These are phyloP conservation scores for Lactarius trivialis DNA, from an alignment of 768 basidiomycete genomes.

Conservation along the genomic window DNA sequence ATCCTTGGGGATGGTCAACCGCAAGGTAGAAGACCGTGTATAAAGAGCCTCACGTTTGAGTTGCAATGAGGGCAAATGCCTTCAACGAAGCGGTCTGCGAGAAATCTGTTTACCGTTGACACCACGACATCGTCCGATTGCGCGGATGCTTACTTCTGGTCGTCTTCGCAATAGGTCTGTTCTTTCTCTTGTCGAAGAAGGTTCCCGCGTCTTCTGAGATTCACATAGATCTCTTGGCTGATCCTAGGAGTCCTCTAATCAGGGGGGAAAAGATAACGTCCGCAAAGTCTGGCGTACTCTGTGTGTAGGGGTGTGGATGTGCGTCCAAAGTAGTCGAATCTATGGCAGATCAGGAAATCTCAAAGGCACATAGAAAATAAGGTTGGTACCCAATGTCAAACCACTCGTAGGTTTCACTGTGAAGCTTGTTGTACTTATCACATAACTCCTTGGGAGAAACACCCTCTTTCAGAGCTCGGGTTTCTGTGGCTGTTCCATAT, in stretches of 20 bases:
- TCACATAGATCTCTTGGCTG: conserved; percentile 81
- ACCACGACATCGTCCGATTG: conserved; percentile 11
- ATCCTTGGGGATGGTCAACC: conserved; percentile 45
- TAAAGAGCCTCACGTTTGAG: conserved; percentile 50
- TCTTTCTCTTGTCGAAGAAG: conserved; percentile 82
- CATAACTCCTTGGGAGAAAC: conserved; percentile 75
- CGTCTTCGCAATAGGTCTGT: conserved; percentile 93
- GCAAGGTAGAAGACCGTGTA: background rate
- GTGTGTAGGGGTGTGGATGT: conserved; percentile 89
- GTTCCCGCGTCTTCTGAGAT: conserved; percentile 69
- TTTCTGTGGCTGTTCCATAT: conserved; percentile 99
- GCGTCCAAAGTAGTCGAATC: conserved; percentile 94
- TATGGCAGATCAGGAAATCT: conserved; percentile 27
- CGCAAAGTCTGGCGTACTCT: conserved; percentile 46
- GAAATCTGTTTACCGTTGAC: conserved; percentile 48
- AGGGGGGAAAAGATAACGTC: background rate
- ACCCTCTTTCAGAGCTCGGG: conserved; percentile 87
- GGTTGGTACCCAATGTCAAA: conserved; percentile 80
- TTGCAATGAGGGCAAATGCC: conserved; percentile 95
- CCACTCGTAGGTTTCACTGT: conserved; percentile 94
- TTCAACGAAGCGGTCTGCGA: conserved; percentile 96
- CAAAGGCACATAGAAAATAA: background rate
- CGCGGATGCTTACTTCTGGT: conserved; percentile 54
- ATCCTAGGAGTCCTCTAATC: conserved; percentile 50
- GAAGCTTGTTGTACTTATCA: conserved; percentile 85